These are phyloP conservation scores for Suaeda aralocaspica DNA, from an alignment of 148 eudicot genomes.

Conservation along the genomic window DNA sequence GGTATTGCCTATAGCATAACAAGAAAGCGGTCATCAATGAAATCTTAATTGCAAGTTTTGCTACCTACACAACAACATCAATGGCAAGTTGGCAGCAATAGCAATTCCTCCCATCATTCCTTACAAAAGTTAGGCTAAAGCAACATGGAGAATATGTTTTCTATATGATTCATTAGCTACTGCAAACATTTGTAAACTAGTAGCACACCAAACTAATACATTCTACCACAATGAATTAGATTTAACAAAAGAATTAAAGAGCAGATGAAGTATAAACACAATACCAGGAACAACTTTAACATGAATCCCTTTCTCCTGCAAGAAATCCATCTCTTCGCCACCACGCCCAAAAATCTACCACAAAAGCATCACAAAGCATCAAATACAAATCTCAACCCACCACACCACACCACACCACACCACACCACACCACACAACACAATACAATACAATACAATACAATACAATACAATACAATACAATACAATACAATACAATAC, in stretches of 20 bases:
- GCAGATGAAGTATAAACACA: background rate
- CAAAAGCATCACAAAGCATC: background rate
- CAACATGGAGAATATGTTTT: background rate
- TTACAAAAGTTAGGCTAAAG: background rate
- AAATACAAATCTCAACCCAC: background rate
- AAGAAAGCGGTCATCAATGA: background rate
- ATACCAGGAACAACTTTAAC: slow-evolving; percentile 95
- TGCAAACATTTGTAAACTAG: background rate
- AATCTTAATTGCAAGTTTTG: background rate
- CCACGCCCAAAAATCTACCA: slow-evolving; percentile 85
- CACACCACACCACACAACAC: too few species aligned
- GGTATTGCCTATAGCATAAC: background rate
- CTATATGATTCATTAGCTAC: background rate
- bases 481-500: too few species aligned
- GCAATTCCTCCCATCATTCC: background rate
- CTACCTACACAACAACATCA: background rate
- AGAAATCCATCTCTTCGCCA: slow-evolving; percentile 98
- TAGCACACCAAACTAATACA: background rate
- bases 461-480: too few species aligned
- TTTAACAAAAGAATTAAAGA: background rate
- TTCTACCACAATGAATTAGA: too few species aligned
- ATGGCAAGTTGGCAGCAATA: background rate
- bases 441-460: too few species aligned
- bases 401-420: too few species aligned
- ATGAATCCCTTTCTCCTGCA: slow-evolving; percentile 82